Base-by-base conservation (phyloP, 768 basidiomycete genomes). In the Trametes gibbosa region DNA sequence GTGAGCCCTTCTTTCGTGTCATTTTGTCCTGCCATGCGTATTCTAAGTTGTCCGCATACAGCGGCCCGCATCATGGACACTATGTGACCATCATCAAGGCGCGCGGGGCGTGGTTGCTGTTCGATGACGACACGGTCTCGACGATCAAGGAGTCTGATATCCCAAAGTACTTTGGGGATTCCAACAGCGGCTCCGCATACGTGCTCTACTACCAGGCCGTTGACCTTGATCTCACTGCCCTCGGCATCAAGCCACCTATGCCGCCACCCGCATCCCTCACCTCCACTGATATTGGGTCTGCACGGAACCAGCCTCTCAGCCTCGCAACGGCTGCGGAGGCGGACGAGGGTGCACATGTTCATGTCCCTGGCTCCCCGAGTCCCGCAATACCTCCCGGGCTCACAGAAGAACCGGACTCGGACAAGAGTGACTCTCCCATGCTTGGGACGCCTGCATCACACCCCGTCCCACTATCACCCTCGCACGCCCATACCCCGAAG, bases 11-110 rank as follows among this genome's bases (percentile, higher is more conserved):
- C n/a, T 29, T 55, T 53, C 46, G 2, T 5, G 27, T 21, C 16
- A 23, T 45, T 24, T 32, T 34, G 53, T 35, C 32, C 45, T 34
- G 34, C 24, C 19, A 29, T 27, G 40, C 40, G 19, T 10, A 52
- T 52, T 47, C 41, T 45, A 12, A 50, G 21, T 25, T 16, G 29
- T 32, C 29, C 29, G 40, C 45, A 62, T 56, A 1, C 68, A 97
- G 95, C 67, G 96, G 96, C 5, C 95, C 95, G n/a, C 90, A 97
- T 70, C 97, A 98, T 67, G 97, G 97, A 0, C 97, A 99, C 77
- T 99, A 99, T 72, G 86, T 98, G 65, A 90, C 95, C 65, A 87
- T 98, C 67, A 89, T 98, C 72, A 93, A 92, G 71, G 89, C 90
- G 2, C 80, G 83, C 61, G 89, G 68, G 2, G 72, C 81, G 49